Base-by-base conservation (phyloP, 2,329 filamentous ascomycete species). In the Drechslera avenae region DNA sequence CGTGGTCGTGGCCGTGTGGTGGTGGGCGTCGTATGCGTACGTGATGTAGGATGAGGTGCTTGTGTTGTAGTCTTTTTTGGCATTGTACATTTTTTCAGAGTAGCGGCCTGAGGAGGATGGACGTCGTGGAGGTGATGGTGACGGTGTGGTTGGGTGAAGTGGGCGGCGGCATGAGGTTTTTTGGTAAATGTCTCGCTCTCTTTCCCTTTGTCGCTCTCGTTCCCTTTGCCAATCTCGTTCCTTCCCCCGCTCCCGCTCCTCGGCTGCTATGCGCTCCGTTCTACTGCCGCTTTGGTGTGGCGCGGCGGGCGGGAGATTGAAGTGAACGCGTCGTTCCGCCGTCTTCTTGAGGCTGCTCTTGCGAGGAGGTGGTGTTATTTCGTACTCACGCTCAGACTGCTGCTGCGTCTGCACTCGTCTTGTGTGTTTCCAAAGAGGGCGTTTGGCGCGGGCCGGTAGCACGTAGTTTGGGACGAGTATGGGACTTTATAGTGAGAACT, bases 291-390 rank as follows among this genome's bases (percentile, higher is more conserved):
- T 43, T 35, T 34, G 23, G 6, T 42, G 37, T 10, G 16, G 33
- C 31, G 16, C 32, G n/a, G 26, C 26, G 9, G 26, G 26, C 3
- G 42, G 53, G 10, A 46, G 19, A 10, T 45, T 39, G 23, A 47
- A 47, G 5, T 33, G 52, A 12, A 47, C 42, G 52, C 40, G 52
- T 41, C 33, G 52, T 45, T 9, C 26, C 17, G 32, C 46, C 44
- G 32, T 39, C 14, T 37, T 40, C n/a, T 43, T 52, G 14, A 37
- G 19, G 17, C 8, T 30, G 7, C 26, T 37, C 39, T 30, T 52
- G 10, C 28, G 26, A 18, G 44, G 19, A 4, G 12, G 4, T 14
- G 7, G 34, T 23, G 21, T 0, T 35, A 26, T 14, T 28, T 28
- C 26, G 26, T 9, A 4, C 4, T 28, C 10, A 28, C 26, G 26